Evolutionary conservation across 805 yeast genomes (phyloP).

Genomic region (Cephaloascus fragrans): DNA sequence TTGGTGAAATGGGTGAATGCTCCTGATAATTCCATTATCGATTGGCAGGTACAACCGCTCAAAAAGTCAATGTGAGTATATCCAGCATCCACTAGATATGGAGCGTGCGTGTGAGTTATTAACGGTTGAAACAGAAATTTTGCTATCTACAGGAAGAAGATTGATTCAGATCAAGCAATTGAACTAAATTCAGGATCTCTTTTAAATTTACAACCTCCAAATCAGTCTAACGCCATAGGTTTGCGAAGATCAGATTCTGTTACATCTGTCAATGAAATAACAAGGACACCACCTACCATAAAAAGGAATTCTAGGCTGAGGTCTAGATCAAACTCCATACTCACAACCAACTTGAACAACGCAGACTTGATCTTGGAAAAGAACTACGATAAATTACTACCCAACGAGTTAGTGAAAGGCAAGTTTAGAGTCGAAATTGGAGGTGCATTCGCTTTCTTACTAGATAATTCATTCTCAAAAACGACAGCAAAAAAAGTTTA

Average conservation of each 20-base stretch:
- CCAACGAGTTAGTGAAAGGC: constrained; percentile 54
- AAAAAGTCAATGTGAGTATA: constrained; percentile 20
- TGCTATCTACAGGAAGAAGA: constrained; percentile 26
- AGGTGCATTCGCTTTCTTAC: constrained; percentile 78
- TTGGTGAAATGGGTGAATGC: constrained; percentile 87
- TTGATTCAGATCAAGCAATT: constrained; percentile 4
- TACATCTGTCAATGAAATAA: neutral
- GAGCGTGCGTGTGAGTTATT: neutral
- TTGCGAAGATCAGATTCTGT: neutral
- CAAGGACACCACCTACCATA: neutral
- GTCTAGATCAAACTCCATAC: neutral
- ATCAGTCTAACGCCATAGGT: neutral
- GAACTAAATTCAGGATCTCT: neutral
- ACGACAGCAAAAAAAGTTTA: constrained; percentile 73
- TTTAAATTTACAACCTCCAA: neutral
- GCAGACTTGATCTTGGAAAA: constrained; percentile 43
- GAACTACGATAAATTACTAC: constrained; percentile 34
- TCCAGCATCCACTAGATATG: neutral
- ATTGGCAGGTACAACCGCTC: constrained; percentile 77
- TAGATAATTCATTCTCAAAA: constrained; percentile 87
- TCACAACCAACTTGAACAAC: constrained; percentile 23
- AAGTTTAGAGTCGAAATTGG: constrained; percentile 46
- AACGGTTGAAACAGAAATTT: constrained; percentile 12
- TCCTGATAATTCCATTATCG: constrained; percentile 53
- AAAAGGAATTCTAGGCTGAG: neutral